These are phyloP conservation scores for Rosa rugosa DNA, from an alignment of 306 rosid genomes.

Conservation along the genomic window DNA sequence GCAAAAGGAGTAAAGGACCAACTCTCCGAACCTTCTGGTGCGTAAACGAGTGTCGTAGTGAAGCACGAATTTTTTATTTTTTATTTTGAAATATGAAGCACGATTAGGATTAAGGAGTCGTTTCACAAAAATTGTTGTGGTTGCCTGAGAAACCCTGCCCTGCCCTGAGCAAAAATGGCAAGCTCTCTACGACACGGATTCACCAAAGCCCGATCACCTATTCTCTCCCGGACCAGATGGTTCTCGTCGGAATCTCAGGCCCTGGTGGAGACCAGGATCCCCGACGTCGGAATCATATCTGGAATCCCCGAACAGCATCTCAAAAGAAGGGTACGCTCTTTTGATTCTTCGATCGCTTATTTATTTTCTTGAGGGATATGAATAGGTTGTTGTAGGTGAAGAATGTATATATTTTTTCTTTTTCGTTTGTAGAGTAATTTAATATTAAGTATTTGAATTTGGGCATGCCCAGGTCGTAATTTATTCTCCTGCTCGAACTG, in stretches of 20 bases:
- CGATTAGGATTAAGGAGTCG: background rate
- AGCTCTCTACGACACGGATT: conserved; percentile 24
- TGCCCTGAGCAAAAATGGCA: conserved; percentile 27
- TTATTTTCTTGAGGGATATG: background rate
- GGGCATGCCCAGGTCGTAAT: conserved; percentile 28
- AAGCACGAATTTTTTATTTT: too few relatives aligned
- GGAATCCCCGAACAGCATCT: conserved; percentile 41
- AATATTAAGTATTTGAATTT: background rate
- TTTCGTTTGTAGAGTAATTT: background rate
- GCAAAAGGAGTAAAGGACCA: background rate
- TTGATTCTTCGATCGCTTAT: background rate
- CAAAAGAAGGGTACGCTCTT: conserved; percentile 30
- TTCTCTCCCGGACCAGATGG: background rate
- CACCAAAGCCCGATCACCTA: conserved; percentile 4
- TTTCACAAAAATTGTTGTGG: background rate
- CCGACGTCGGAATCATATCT: conserved; percentile 29
- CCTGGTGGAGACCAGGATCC: conserved; percentile 21
- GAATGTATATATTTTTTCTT: background rate
- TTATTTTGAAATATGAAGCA: too few relatives aligned
- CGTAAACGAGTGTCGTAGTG: too few relatives aligned
- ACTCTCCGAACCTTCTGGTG: background rate
- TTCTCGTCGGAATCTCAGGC: conserved; percentile 26
- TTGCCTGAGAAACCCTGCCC: background rate
- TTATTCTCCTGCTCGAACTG: conserved; percentile 38
- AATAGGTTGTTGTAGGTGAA: too few relatives aligned